Conservation (phyloP, 31 red algal species). For the Porphyra umbilicalis region DNA sequence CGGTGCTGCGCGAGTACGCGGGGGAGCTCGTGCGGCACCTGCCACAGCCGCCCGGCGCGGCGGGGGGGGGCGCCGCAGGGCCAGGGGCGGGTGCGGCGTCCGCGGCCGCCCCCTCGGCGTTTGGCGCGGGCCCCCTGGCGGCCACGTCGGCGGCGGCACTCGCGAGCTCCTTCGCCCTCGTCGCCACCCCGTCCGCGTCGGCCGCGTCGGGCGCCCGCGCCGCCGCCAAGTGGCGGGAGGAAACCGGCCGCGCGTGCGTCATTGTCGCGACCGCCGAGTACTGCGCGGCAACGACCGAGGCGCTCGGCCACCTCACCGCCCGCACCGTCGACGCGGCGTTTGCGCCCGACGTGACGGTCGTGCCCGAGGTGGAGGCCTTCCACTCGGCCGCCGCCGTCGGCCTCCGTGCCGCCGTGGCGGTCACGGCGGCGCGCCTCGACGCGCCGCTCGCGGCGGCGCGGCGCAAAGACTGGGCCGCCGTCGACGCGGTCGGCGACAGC, state of each 20-base stretch:
- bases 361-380: slow-evolving; percentile 62
- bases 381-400: slow-evolving; percentile 48
- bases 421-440: slow-evolving; percentile 61
- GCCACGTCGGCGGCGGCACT: slow-evolving; percentile 14
- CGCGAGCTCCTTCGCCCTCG: background rate
- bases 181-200: background rate
- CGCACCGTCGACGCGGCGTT: slow-evolving; percentile 58
- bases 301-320: slow-evolving; percentile 54
- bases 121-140: slow-evolving; percentile 29
- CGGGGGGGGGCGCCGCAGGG: background rate
- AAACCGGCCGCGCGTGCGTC: slow-evolving; percentile 34
- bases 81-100: background rate
- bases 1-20: slow-evolving; percentile 64
- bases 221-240: slow-evolving; percentile 18
- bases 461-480: slow-evolving; percentile 40
- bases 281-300: slow-evolving; percentile 69
- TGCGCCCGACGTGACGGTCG: slow-evolving; percentile 45
- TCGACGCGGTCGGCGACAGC: slow-evolving; percentile 63
- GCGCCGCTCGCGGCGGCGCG: slow-evolving; percentile 32
- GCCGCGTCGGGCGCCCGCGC: background rate
- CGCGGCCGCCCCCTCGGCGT: background rate
- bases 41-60: slow-evolving; percentile 1
- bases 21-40: slow-evolving; percentile 44
- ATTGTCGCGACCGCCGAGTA: slow-evolving; percentile 73
- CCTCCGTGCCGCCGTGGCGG: slow-evolving; percentile 47